Evolutionary conservation across 208 protist genomes (phyloP).

Genomic region (Trypanosoma cruzi): DNA sequence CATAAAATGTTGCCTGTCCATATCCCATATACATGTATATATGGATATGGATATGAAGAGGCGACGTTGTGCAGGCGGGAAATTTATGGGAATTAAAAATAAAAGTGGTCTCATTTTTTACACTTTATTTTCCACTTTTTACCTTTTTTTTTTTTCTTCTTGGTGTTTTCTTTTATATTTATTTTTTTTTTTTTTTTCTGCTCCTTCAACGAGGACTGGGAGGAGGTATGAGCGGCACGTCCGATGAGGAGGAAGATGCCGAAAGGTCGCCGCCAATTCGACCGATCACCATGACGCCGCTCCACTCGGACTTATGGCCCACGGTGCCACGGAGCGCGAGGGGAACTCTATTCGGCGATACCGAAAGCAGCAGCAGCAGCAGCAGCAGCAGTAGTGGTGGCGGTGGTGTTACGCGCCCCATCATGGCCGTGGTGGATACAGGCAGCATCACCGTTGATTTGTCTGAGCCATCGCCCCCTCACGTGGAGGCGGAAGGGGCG

Average conservation of each 20-base stretch:
- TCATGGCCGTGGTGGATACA: no score
- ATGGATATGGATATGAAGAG: background rate
- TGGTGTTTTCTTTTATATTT: background rate
- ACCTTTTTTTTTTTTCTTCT: constrained; percentile 1
- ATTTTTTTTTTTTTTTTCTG: background rate
- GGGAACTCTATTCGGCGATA: background rate
- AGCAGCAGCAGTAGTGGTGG: constrained; percentile 1
- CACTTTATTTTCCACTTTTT: no score
- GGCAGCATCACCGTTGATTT: background rate
- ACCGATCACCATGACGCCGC: background rate
- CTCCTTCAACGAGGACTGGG: background rate
- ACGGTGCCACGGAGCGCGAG: background rate
- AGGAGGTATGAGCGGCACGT: background rate
- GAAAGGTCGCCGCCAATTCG: background rate
- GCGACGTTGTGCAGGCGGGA: background rate
- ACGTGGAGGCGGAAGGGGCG: background rate
- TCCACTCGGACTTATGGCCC: background rate
- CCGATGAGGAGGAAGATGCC: background rate
- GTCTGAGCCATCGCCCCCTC: background rate
- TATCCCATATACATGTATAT: background rate
- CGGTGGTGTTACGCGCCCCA: no score
- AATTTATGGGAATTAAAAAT: background rate
- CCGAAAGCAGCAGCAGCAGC: background rate
- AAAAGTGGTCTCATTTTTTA: background rate
- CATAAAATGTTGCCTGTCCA: background rate